Conservation (phyloP, 2,329 filamentous ascomycete genomes). For the Calycina marina region DNA sequence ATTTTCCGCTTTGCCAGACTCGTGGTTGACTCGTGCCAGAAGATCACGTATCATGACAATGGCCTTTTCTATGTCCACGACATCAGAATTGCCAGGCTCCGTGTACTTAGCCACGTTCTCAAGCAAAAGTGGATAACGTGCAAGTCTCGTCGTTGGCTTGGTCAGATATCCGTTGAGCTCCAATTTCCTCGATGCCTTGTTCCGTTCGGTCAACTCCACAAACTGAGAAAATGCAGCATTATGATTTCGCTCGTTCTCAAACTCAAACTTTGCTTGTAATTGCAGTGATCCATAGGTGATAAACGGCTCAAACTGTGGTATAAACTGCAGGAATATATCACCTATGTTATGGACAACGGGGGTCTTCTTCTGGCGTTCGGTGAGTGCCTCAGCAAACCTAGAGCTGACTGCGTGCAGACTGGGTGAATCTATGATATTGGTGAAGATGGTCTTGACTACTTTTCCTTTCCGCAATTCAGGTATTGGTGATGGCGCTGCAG, state of each 20-base stretch:
- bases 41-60: conserved; percentile 77
- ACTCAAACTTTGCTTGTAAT: conserved; percentile 92
- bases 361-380: conserved; percentile 76
- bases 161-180: conserved; percentile 96
- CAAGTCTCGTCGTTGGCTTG: conserved; percentile 89
- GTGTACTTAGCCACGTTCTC: conserved; percentile 90
- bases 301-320: conserved; percentile 87
- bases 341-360: conserved; percentile 82
- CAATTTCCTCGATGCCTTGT: conserved; percentile 92
- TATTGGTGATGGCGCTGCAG: conserved; percentile 59
- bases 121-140: conserved; percentile 80
- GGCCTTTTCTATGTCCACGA: conserved; percentile 82
- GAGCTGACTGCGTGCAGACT: conserved; percentile 84
- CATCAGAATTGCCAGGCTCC: conserved; percentile 76
- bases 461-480: conserved; percentile 76
- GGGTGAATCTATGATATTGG: conserved; percentile 74
- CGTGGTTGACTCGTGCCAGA: conserved; percentile 75
- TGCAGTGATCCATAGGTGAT: conserved; percentile 94
- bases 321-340: conserved; percentile 87
- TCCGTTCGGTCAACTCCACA: conserved; percentile 87
- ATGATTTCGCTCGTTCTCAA: conserved; percentile 83
- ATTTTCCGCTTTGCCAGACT: conserved; percentile 95
- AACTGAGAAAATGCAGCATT: conserved; percentile 81
- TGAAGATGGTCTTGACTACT: conserved; percentile 89
- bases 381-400: conserved; percentile 73